These are phyloP conservation scores for Anthostomella pinea DNA, from an alignment of 2,329 filamentous ascomycete genomes.

Conservation along the genomic window DNA sequence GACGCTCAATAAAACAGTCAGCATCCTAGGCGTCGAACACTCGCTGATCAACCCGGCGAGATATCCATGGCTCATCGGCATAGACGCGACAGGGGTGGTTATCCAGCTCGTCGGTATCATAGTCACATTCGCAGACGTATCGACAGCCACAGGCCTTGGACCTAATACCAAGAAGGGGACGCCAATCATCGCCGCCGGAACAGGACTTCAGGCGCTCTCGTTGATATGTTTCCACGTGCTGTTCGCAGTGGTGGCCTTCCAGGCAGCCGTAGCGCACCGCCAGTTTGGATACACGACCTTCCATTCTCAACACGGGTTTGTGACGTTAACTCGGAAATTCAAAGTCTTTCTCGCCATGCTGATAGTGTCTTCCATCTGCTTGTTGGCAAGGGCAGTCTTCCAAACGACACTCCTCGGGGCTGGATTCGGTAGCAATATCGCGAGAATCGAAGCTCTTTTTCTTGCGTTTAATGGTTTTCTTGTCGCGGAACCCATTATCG, in stretches of 20 bases:
- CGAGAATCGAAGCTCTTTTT: constrained; percentile 27
- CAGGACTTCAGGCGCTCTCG: constrained; percentile 24
- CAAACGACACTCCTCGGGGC: constrained; percentile 24
- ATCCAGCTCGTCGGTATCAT: constrained; percentile 28
- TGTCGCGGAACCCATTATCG: constrained; percentile 27
- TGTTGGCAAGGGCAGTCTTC: constrained; percentile 28
- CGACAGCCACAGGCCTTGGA: constrained; percentile 13
- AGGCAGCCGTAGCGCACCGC: constrained; percentile 20
- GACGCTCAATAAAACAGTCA: constrained; percentile 24
- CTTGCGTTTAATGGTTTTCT: constrained; percentile 30
- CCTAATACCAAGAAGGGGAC: constrained; percentile 15
- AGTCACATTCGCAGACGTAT: constrained; percentile 26
- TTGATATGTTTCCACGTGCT: constrained; percentile 24
- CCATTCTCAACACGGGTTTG: constrained; percentile 24
- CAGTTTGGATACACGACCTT: constrained; percentile 31
- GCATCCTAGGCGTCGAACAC: constrained; percentile 28
- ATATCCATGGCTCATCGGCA: constrained; percentile 25
- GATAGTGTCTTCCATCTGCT: constrained; percentile 20
- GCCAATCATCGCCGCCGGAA: constrained; percentile 24
- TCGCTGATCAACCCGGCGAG: constrained; percentile 23
- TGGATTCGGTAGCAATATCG: constrained; percentile 25
- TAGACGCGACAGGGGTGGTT: constrained; percentile 25
- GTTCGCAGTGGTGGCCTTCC: constrained; percentile 22
- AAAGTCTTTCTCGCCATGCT: constrained; percentile 27
- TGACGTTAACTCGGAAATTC: constrained; percentile 24